Evolutionary conservation across 371 early-diverging fungal species (phyloP), one percentile per base, ranked within the genome.

Genomic region (Zopfochytrium polystomum): DNA sequence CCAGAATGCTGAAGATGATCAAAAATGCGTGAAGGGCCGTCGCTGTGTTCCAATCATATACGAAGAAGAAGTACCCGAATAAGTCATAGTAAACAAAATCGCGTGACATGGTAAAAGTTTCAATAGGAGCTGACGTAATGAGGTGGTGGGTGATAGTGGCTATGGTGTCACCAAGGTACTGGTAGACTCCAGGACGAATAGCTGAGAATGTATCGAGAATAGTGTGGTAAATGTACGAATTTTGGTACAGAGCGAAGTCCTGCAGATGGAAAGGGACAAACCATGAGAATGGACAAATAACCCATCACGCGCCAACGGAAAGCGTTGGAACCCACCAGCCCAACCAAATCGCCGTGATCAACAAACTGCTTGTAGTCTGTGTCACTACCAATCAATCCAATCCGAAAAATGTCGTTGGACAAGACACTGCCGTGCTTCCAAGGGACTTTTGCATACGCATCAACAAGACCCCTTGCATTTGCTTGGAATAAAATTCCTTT

Each of bases 281-380:
- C n/a, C n/a, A n/a, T n/a, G n/a, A n/a, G n/a, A n/a, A n/a, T n/a
- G n/a, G n/a, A n/a, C n/a, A n/a, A n/a, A n/a, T n/a, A n/a, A n/a
- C n/a, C n/a, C n/a, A n/a, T n/a, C n/a, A n/a, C n/a, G n/a, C n/a
- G n/a, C n/a, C n/a, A n/a, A n/a, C n/a, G n/a, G n/a, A n/a, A n/a
- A n/a, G n/a, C n/a, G n/a, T n/a, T n/a, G n/a, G n/a, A n/a, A n/a
- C n/a, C n/a, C n/a, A n/a, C n/a, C n/a, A n/a, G n/a, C n/a, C 82
- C 85, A 25, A 80, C 77, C 63, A 54, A 42, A 51, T 83, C 81
- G 42, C 86, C 88, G 50, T 88, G 81, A 38, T 83, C 77, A 7
- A 85, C 84, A 72, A 88, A 90, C 57, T 87, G 87, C 59, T 87
- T 73, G 68, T 82, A 90, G 61, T 90, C 90, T 0, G 90, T 90